Evolutionary conservation across 495 filamentous ascomycete species (phyloP), one percentile per base, ranked within the genome.

Genomic region (Lasiosphaeriaceae sp.): DNA sequence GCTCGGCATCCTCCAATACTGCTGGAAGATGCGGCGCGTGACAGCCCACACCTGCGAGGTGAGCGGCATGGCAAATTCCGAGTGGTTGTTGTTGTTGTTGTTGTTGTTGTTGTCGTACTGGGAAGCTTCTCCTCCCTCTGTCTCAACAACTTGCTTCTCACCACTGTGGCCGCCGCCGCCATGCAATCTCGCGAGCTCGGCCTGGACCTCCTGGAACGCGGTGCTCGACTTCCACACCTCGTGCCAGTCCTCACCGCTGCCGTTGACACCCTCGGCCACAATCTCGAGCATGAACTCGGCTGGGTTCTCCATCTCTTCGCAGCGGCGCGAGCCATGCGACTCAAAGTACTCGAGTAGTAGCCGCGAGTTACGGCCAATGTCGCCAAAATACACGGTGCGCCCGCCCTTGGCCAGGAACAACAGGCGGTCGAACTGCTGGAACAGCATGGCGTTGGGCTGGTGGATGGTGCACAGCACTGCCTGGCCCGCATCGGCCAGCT

Each of bases 261-360:
- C 41, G 62, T 66, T 67, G 31, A 54, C 44, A 34, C 86, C 87
- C 74, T 80, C 68, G 49, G 88, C 90, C 62, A 90, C 90, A 24
- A 89, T 83, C 65, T 92, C 88, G 41, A 95, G 78, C 87, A 95
- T 92, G 83, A 86, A 96, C 72, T 96, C 90, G 3, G 90, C 90
- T n/a, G 75, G 75, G 62, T 86, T 94, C 35, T 84, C 87, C 14
- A 86, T 81, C 0, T 62, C 62, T 7, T 83, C 81, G 61, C 89
- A 93, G 9, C 69, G 90, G 81, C 19, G 74, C 4, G 84, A 83
- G 26, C 90, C 90, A 57, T 92, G 88, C 22, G 71, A 69, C 66
- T 91, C 86, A 58, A 75, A 77, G 47, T 78, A 78, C 1, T 62
- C 46, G 11, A 73, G 59, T 45, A 78, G 60, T 1, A 59, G 66